Base-by-base conservation (phyloP, 352 stramenopile species). In the Paralagenidium karlingii region DNA sequence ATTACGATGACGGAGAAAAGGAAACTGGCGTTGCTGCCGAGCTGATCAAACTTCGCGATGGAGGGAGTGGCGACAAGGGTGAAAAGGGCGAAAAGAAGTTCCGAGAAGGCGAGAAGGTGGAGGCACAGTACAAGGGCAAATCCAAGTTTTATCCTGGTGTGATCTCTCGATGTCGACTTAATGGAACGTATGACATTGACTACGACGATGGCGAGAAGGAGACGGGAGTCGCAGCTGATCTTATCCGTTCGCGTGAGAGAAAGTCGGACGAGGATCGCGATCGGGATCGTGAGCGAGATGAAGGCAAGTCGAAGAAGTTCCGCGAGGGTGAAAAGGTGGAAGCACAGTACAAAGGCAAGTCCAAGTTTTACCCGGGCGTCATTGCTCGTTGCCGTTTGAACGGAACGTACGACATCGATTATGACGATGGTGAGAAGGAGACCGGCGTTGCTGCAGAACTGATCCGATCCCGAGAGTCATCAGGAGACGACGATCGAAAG, bases 371-470 rank as follows among this genome's bases (percentile, higher is more conserved):
- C 15, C 60, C 63, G 11, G 81, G 85, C 1, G 65, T 53, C 7
- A 85, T 96, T 24, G 51, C 57, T 5, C 49, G 58, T 9, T 65
- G 64, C 1, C 54, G 71, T 25, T 41, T 59, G 31, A 71, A 90
- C 40, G 73, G 73, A 0, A 86, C 68, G 1, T 91, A 77, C 34
- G 63, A 83, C 36, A 62, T 70, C 37, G 54, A 75, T 33, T 90
- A 87, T 46, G 68, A 91, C 26, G 78, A 94, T 36, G 76, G 79
- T 15, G 73, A 86, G 27, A 62, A 61, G 28, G 70, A 83, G 29
- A 75, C 45, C n/a, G 45, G 59, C 50, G 59, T 82, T 0, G 24
- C 48, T 25, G 34, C 39, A 11, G 53, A 66, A 9, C 24, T 67
- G 2, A 55, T 78, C 20, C 45, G 48, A 24, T 38, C 26, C 9